Conservation (phyloP, 305 asterid genomes). For the Rubia tinctorum region DNA sequence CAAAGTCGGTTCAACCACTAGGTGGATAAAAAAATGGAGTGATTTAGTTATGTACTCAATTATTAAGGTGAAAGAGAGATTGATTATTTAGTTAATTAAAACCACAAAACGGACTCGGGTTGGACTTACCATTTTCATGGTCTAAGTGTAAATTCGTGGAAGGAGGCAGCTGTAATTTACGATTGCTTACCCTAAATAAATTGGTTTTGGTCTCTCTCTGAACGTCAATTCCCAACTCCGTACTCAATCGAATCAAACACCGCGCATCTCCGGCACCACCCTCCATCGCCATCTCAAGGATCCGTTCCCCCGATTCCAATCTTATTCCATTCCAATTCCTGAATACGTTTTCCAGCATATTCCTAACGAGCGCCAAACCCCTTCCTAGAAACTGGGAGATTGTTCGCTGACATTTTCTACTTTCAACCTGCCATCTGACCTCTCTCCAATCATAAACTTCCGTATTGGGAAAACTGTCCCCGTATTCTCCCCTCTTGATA, state of each 20-base stretch:
- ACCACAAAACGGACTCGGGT: too few relatives aligned
- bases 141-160: too few relatives aligned
- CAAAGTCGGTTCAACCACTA: too few relatives aligned
- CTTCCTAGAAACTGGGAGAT: neutral
- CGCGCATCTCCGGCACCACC: neutral
- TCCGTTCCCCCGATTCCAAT: neutral
- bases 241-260: neutral
- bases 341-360: neutral
- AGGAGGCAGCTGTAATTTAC: too few relatives aligned
- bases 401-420: neutral
- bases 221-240: neutral
- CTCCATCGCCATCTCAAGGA: neutral
- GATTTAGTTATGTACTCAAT: too few relatives aligned
- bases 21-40: too few relatives aligned
- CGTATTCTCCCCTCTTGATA: neutral
- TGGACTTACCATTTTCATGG: too few relatives aligned
- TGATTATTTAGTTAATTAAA: too few relatives aligned
- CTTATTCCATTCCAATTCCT: neutral
- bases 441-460: neutral
- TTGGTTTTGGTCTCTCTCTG: neutral
- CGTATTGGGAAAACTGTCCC: conserved; percentile 13
- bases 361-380: neutral
- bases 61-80: too few relatives aligned
- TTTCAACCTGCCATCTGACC: neutral
- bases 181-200: neutral